phyloP scores from a whole-genome alignment of 2,329 filamentous ascomycete genomes.

The Botryotinia globosa region DNA sequence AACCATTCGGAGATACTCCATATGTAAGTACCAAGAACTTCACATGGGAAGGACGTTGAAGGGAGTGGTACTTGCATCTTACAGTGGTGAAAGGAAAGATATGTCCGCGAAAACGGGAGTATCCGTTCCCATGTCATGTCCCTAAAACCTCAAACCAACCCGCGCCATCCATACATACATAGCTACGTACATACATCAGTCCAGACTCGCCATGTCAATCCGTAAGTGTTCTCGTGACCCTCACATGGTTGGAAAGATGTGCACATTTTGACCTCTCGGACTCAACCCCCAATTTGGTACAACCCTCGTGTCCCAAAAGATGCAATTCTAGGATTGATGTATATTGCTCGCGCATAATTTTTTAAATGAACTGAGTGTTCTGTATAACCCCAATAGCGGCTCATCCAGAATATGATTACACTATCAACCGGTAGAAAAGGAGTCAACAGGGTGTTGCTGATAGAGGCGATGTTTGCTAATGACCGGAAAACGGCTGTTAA shows the following conservation, averaged over 20 bases:
- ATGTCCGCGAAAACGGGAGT: constrained; percentile 31
- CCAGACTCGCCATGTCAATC: constrained; percentile 21
- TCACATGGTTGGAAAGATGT: constrained; percentile 28
- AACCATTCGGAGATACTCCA: neutral
- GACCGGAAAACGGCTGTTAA: constrained; percentile 21
- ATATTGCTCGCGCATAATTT: constrained; percentile 21
- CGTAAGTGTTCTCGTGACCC: constrained; percentile 32
- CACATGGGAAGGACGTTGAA: constrained; percentile 16
- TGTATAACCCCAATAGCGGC: constrained; percentile 31
- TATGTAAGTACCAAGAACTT: constrained; percentile 11
- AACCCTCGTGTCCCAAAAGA: constrained; percentile 34
- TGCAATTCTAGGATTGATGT: constrained; percentile 29
- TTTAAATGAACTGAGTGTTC: constrained; percentile 24
- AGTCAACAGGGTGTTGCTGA: constrained; percentile 9
- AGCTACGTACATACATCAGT: constrained; percentile 8
- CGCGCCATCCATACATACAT: constrained; percentile 3
- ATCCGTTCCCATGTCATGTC: constrained; percentile 25
- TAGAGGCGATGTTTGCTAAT: constrained; percentile 18
- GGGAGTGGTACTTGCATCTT: constrained; percentile 19
- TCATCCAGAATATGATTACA: constrained; percentile 25
- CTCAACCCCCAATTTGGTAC: constrained; percentile 27
- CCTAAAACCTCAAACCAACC: constrained; percentile 13
- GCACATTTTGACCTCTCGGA: constrained; percentile 20
- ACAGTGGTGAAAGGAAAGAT: neutral
- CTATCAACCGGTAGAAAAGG: constrained; percentile 11